Evolutionary conservation across 768 basidiomycete species (phyloP).

Genomic region (Fibroporia radiculosa): DNA sequence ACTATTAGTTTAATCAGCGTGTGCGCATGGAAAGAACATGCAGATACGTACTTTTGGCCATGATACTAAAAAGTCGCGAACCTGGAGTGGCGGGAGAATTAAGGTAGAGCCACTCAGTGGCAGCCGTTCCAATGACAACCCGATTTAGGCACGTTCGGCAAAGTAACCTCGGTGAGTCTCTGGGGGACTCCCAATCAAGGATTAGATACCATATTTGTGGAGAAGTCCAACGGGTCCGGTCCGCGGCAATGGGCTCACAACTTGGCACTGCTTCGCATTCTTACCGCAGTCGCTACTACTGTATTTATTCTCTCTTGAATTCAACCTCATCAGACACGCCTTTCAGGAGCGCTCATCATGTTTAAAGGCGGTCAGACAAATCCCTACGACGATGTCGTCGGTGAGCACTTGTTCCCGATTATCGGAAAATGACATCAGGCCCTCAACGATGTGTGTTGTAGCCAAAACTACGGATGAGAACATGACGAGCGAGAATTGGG

Average conservation of each 20-base stretch:
- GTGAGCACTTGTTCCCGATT: slow-evolving; percentile 46
- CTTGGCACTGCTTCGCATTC: background rate
- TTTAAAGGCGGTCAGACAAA: slow-evolving; percentile 63
- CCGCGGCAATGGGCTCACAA: background rate
- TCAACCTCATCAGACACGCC: background rate
- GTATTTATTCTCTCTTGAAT: slow-evolving; percentile 7
- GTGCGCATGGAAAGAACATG: background rate
- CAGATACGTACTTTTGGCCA: slow-evolving; percentile 26
- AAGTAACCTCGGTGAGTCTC: no score
- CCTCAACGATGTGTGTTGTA: slow-evolving; percentile 24
- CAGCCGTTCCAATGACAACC: no score
- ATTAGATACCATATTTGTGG: no score
- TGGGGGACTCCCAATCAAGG: no score
- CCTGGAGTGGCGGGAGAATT: slow-evolving; percentile 2
- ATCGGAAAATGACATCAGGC: slow-evolving; percentile 38
- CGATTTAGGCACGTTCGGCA: no score
- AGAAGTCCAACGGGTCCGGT: no score
- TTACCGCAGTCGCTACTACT: slow-evolving; percentile 12
- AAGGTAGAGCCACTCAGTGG: slow-evolving; percentile 1
- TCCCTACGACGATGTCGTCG: slow-evolving; percentile 87
- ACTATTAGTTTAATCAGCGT: slow-evolving; percentile 40
- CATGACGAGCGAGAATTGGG: slow-evolving; percentile 93
- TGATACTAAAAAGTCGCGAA: no score
- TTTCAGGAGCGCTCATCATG: slow-evolving; percentile 35
- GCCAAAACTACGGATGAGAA: slow-evolving; percentile 98